Evolutionary conservation across 768 basidiomycete species (phyloP), one percentile per base, ranked within the genome.

Genomic region (Leucocoprinus leucothites): DNA sequence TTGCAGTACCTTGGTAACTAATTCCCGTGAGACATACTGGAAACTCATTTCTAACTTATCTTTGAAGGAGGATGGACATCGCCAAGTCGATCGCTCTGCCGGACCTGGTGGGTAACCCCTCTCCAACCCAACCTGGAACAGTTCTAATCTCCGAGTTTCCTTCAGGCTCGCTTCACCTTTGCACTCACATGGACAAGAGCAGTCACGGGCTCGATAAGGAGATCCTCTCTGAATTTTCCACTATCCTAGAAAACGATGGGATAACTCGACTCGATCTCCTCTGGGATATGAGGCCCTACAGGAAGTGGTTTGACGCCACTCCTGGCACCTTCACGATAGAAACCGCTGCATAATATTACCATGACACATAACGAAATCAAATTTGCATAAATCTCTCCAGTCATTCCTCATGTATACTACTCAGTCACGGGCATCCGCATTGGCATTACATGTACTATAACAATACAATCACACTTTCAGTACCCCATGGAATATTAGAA

Each of bases 251-350:
- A 16, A 52, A 35, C n/a, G 41, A 52, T 44, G 42, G 41, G 1
- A 44, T 44, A 21, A 43, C 21, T 14, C 51, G 51, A n/a, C 41
- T 52, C 41, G 42, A 52, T 28, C 19, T 52, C 13, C 26, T 52
- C 9, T 44, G 42, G 51, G 31, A 34, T n/a, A 52, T 52, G 51
- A 22, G 5, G 13, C 31, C 31, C 18, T 52, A 44, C 8, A 52
- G 41, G 2, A 52, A 43, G 21, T 52, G 51, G 51, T 44, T 52
- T 26, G 28, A 52, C 14, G 21, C 35, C 42, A 13, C 13, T 22
- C 18, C 31, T 5, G 21, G 41, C 9, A 21, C 14, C 13, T 34
- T 14, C 9, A 22, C 22, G 9, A 21, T 34, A 0, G 18, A 44
- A n/a, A 21, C 31, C 22, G 25, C 38, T 41, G 50, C 38, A 14